Conservation (phyloP, 495 filamentous ascomycete species). For the Neurospora sp. region DNA sequence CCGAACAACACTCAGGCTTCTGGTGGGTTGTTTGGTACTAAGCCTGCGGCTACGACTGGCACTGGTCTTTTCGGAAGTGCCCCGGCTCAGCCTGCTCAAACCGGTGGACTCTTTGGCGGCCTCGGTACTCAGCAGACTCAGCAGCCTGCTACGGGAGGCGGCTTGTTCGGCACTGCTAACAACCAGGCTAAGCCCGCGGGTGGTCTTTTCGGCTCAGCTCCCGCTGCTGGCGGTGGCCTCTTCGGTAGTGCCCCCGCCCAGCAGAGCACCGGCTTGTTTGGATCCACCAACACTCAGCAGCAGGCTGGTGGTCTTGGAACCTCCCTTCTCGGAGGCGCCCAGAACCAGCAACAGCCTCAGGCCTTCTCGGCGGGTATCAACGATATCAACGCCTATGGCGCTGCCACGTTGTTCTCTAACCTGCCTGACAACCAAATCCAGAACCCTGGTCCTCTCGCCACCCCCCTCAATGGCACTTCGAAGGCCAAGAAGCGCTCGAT, state of each 20-base stretch:
- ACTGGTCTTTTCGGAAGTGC: conserved; percentile 16
- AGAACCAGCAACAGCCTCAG: conserved; percentile 42
- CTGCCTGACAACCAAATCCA: conserved; percentile 51
- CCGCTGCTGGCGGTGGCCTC: conserved; percentile 27
- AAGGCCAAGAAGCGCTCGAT: conserved; percentile 67
- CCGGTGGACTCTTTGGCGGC: conserved; percentile 42
- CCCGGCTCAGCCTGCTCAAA: conserved; percentile 23
- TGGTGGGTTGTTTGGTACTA: conserved; percentile 52
- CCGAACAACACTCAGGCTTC: conserved; percentile 22
- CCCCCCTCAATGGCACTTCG: conserved; percentile 60
- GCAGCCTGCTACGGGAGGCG: conserved; percentile 31
- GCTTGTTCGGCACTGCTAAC: conserved; percentile 48
- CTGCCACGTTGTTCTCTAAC: conserved; percentile 64
- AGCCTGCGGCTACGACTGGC: conserved; percentile 32
- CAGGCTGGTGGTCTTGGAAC: conserved; percentile 28
- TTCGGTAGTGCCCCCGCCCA: conserved; percentile 40
- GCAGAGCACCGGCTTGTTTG: conserved; percentile 33
- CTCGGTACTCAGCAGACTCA: conserved; percentile 40
- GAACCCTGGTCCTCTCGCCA: conserved; percentile 75
- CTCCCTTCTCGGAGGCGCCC: conserved; percentile 30
- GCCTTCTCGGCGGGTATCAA: conserved; percentile 69
- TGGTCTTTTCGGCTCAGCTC: conserved; percentile 41
- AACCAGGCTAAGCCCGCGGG: conserved; percentile 33
- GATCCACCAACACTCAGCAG: conserved; percentile 29
- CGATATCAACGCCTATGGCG: conserved; percentile 73